Evolutionary conservation across 2,329 filamentous ascomycete genomes (phyloP).

Genomic region (Aureobasidium sp.): DNA sequence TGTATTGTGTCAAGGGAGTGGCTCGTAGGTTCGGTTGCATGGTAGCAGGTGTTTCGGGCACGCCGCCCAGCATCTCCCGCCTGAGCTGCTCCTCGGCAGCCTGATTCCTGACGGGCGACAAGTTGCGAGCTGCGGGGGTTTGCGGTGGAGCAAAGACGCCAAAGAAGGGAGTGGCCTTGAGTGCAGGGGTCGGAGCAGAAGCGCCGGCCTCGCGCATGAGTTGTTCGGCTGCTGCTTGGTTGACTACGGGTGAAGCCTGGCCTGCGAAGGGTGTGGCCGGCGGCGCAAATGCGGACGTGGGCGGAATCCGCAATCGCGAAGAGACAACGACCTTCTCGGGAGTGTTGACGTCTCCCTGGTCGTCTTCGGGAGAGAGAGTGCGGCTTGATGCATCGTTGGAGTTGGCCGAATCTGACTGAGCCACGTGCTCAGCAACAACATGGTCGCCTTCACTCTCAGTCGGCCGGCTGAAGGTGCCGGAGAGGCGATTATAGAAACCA

Average conservation of each 20-base stretch:
- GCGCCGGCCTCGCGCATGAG: conserved; percentile 8
- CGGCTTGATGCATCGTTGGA: conserved; percentile 7
- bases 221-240: conserved; percentile 6
- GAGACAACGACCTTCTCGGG: neutral
- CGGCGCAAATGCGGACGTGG: neutral
- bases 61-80: neutral
- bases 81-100: conserved; percentile 4
- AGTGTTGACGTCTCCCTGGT: conserved; percentile 2
- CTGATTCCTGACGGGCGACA: conserved; percentile 1
- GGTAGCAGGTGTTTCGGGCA: conserved; percentile 10
- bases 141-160: conserved; percentile 8
- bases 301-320: neutral
- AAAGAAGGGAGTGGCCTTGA: conserved; percentile 6
- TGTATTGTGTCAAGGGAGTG: conserved; percentile 7
- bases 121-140: neutral
- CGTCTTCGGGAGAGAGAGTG: conserved; percentile 7
- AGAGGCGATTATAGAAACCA: neutral
- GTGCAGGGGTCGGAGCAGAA: neutral
- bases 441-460: neutral
- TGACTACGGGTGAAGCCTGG: neutral
- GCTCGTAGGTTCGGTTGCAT: neutral
- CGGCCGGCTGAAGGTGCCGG: neutral
- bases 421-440: neutral
- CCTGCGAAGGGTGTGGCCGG: conserved; percentile 6
- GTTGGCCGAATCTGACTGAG: neutral